A percentile compares a stretch with the other conserved stretches of the same genome.
Conservation (phyloP, 2,329 filamentous ascomycete species). For the Ascochyta fabae region DNA sequence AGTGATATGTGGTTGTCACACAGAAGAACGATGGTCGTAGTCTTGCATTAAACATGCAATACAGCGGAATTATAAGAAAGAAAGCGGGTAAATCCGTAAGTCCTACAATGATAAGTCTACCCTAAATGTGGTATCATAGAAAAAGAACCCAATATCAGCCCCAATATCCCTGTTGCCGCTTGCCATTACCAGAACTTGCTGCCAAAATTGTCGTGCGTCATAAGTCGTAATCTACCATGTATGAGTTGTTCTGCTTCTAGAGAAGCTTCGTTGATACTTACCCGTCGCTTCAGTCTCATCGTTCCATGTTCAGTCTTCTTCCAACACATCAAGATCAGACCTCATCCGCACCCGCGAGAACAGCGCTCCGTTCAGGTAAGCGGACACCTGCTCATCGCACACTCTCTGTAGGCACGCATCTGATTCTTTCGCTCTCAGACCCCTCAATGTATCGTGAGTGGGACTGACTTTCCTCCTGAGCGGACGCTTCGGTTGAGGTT, state of each 20-base stretch:
- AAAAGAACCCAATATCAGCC: not conserved
- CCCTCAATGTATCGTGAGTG: slow-evolving; percentile 36
- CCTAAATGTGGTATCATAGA: not conserved
- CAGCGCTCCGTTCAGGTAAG: slow-evolving; percentile 39
- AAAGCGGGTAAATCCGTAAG: not conserved
- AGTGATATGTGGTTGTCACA: no score
- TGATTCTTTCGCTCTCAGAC: slow-evolving; percentile 42
- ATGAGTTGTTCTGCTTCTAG: not conserved
- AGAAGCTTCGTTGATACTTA: not conserved
- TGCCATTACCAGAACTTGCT: not conserved
- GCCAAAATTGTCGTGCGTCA: not conserved
- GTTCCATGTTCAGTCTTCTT: not conserved
- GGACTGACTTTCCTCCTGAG: slow-evolving; percentile 21
- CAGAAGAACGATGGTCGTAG: no score
- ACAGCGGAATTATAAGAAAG: no score
- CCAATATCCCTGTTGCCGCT: not conserved
- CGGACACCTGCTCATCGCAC: slow-evolving; percentile 39
- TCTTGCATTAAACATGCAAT: no score
- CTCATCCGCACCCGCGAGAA: slow-evolving; percentile 11
- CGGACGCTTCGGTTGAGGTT: slow-evolving; percentile 16
- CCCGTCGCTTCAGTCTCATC: not conserved
- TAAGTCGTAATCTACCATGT: not conserved
- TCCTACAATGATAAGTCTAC: not conserved
- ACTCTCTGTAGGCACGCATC: slow-evolving; percentile 42
- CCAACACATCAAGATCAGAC: not conserved